Conservation (phyloP, 208 protist species). For the Acanthamoeba royreba region DNA sequence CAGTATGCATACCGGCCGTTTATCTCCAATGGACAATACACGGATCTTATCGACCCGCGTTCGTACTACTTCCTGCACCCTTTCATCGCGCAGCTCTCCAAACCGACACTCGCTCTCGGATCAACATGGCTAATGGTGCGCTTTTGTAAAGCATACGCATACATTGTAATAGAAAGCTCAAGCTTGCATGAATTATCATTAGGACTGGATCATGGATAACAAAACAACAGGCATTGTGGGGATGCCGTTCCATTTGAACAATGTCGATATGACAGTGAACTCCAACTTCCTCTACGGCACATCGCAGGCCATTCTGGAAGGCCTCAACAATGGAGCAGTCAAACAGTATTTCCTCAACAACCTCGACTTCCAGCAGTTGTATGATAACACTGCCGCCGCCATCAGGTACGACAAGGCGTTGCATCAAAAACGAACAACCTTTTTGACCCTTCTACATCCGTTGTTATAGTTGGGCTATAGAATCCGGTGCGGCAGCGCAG, state of each 20-base stretch:
- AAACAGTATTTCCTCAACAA: not conserved
- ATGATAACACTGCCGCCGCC: not conserved
- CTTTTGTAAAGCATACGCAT: not conserved
- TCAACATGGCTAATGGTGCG: not conserved
- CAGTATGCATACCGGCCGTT: not conserved
- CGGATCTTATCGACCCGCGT: not conserved
- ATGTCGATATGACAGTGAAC: not conserved
- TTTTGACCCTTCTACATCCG: not conserved
- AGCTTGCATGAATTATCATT: not conserved
- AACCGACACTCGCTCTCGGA: not conserved
- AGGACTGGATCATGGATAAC: not conserved
- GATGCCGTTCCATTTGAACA: conserved; percentile 19
- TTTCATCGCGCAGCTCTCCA: not conserved
- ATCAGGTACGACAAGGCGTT: not conserved
- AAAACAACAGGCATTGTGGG: not conserved
- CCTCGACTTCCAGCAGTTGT: not conserved
- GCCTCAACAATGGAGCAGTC: not conserved
- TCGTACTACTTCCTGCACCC: not conserved
- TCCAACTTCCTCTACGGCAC: conserved; percentile 38
- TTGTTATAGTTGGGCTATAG: not conserved
- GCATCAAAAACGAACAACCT: not conserved
- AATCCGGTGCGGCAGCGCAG: not conserved
- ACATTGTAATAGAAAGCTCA: not conserved
- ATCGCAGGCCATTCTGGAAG: not conserved
- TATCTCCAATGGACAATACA: not conserved